These are phyloP conservation scores for Fraxinus excelsior DNA, from an alignment of 257 asterid species.

Conservation along the genomic window DNA sequence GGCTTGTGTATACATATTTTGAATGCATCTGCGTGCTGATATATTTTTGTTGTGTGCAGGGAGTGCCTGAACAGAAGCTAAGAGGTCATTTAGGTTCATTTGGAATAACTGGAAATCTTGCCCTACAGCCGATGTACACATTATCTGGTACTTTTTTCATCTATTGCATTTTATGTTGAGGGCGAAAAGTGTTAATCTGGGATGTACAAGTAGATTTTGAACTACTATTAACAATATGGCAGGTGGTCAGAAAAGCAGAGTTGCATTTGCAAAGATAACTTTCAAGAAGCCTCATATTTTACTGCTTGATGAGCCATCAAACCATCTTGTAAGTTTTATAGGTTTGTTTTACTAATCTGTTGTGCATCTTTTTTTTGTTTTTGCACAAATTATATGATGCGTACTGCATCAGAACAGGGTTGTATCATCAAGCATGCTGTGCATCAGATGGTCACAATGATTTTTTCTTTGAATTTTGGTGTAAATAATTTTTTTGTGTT, in stretches of 20 bases:
- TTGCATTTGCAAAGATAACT: slow-evolving; percentile 94
- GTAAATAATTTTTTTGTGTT: not conserved
- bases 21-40: not conserved
- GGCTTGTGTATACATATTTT: not conserved
- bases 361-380: not conserved
- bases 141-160: slow-evolving; percentile 64
- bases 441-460: slow-evolving; percentile 2
- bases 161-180: slow-evolving; percentile 14
- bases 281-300: slow-evolving; percentile 97
- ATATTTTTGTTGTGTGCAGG: slow-evolving; percentile 55
- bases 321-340: slow-evolving; percentile 82
- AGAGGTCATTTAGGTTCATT: slow-evolving; percentile 94
- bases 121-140: slow-evolving; percentile 99
- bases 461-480: not conserved
- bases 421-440: slow-evolving; percentile 13
- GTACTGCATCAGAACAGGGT: not conserved
- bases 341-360: slow-evolving; percentile 8
- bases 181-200: slow-evolving; percentile 10
- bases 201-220: slow-evolving; percentile 19
- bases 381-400: not conserved
- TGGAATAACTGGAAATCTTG: slow-evolving; percentile 97
- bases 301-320: slow-evolving; percentile 96
- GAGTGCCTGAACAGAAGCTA: slow-evolving; percentile 94
- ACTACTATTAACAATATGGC: slow-evolving; percentile 32
- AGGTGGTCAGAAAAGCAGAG: slow-evolving; percentile 99